Conservation (phyloP, 1,139 yeast genomes). For the Diutina mesorugosa region DNA sequence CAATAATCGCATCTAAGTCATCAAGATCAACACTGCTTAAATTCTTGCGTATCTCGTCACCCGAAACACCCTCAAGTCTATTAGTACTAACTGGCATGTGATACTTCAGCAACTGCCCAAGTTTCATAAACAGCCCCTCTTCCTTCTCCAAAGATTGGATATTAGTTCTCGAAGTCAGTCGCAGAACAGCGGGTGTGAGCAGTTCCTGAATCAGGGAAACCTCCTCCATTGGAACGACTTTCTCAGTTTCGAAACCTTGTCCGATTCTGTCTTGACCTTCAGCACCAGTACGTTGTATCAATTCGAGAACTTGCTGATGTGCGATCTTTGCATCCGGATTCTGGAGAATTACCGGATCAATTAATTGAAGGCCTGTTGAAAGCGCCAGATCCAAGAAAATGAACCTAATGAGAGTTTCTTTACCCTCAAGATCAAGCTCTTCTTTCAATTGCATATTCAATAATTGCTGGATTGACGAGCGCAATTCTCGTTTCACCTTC, state of each 20-base stretch:
- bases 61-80: conserved; percentile 21
- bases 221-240: not conserved
- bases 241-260: not conserved
- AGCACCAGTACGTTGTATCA: conserved; percentile 9
- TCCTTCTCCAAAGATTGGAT: conserved; percentile 16
- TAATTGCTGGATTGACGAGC: conserved; percentile 42
- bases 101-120: conserved; percentile 11
- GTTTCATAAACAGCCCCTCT: conserved; percentile 30
- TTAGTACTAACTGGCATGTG: conserved; percentile 3
- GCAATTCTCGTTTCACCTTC: conserved; percentile 32
- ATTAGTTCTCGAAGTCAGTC: not conserved
- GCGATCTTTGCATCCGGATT: not conserved
- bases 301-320: conserved; percentile 9
- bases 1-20: conserved; percentile 41
- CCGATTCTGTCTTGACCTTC: not conserved
- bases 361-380: conserved; percentile 47
- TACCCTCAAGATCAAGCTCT: conserved; percentile 50
- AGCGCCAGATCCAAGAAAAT: conserved; percentile 59
- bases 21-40: conserved; percentile 30
- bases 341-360: conserved; percentile 15
- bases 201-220: not conserved
- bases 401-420: conserved; percentile 57
- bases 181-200: not conserved
- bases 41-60: conserved; percentile 40
- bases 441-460: conserved; percentile 40